phyloP scores from a whole-genome alignment of 495 filamentous ascomycete genomes.

The Amniculicola lignicola region DNA sequence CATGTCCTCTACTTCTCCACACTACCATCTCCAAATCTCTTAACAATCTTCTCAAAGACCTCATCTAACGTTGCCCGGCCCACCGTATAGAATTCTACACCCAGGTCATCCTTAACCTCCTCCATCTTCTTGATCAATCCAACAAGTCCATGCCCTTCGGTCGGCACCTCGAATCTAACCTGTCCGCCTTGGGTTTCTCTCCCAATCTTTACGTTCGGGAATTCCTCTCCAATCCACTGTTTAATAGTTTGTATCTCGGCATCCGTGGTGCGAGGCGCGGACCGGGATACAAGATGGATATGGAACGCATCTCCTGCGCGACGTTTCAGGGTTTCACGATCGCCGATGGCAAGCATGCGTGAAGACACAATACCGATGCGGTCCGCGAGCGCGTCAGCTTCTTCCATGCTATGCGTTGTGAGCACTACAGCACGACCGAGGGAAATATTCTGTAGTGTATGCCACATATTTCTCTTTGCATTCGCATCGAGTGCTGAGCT shows the following conservation, averaged over 20 bases:
- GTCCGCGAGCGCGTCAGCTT: conserved; percentile 32
- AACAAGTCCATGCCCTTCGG: conserved; percentile 2
- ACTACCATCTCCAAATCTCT: conserved; percentile 7
- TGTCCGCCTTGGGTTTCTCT: conserved; percentile 21
- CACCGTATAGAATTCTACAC: conserved; percentile 22
- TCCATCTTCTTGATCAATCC: conserved; percentile 12
- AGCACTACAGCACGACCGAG: conserved; percentile 44
- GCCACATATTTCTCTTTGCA: conserved; percentile 52
- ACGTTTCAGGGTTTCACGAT: conserved; percentile 7
- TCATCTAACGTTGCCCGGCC: conserved; percentile 25
- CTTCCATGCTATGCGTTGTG: conserved; percentile 45
- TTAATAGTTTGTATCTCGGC: conserved; percentile 9
- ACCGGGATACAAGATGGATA: conserved; percentile 18
- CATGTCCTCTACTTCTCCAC: conserved; percentile 11
- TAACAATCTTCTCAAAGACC: conserved; percentile 28
- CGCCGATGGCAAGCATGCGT: conserved; percentile 26
- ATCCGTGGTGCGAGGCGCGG: conserved; percentile 4
- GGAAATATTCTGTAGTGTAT: conserved; percentile 35
- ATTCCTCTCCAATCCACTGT: conserved; percentile 4
- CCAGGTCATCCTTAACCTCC: conserved; percentile 11
- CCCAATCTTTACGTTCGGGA: not conserved
- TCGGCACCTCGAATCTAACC: conserved; percentile 16
- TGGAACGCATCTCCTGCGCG: conserved; percentile 21
- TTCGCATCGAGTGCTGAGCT: conserved; percentile 51
- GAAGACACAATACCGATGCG: conserved; percentile 28